A percentile compares a stretch with the other conserved stretches of the same genome.
Evolutionary conservation across 2,329 filamentous ascomycete genomes (phyloP).

Genomic region (Akanthomyces dipterigenus): DNA sequence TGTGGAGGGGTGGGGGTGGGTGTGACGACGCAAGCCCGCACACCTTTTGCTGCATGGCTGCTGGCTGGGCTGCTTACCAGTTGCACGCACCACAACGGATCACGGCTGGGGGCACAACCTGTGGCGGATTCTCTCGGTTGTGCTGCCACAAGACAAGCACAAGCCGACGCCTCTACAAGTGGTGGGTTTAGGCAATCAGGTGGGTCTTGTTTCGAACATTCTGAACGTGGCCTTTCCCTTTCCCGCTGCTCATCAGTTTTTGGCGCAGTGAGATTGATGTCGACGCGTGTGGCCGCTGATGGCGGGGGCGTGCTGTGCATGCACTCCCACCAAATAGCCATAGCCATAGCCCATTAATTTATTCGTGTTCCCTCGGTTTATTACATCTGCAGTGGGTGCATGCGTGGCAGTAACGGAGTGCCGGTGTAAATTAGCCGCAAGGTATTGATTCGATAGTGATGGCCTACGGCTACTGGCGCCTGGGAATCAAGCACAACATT

Average conservation of each 20-base stretch:
- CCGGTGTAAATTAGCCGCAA: no score
- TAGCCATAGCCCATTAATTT: neutral
- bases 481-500: no score
- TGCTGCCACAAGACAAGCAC: no score
- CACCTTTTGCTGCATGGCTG: neutral
- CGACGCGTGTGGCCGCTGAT: neutral
- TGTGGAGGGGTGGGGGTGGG: conserved; percentile 1
- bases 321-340: neutral
- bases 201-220: neutral
- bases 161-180: neutral
- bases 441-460: no score
- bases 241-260: neutral
- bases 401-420: no score
- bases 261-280: neutral
- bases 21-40: neutral
- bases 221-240: neutral
- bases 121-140: no score
- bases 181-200: neutral
- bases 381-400: neutral
- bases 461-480: no score
- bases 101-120: no score
- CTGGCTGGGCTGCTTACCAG: no score
- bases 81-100: no score
- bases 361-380: neutral
- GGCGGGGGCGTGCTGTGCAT: neutral